Evolutionary conservation across 768 basidiomycete species (phyloP).

Genomic region (Russula abietina): DNA sequence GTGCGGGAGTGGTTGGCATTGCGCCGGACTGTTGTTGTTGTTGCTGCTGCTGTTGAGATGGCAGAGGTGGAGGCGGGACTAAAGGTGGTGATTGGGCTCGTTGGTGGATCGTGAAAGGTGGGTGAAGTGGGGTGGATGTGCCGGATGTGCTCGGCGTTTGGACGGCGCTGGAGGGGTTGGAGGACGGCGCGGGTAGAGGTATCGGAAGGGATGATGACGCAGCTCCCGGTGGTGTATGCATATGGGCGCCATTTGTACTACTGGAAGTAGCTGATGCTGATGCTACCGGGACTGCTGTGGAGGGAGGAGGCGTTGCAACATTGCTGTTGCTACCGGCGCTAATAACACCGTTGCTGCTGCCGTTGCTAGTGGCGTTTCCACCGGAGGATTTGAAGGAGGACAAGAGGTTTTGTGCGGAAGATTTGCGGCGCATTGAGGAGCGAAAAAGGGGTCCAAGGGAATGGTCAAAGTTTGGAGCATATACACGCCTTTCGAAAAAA

Average conservation of each 20-base stretch:
- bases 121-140: constrained; percentile 27
- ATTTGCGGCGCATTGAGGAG: constrained; percentile 75
- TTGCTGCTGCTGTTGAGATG: not conserved
- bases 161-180: constrained; percentile 18
- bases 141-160: constrained; percentile 26
- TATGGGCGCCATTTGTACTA: not conserved
- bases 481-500: too few species aligned
- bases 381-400: constrained; percentile 54
- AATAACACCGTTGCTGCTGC: not conserved
- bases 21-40: not conserved
- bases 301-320: too few species aligned
- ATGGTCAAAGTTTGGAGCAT: too few species aligned
- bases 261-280: not conserved
- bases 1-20: not conserved
- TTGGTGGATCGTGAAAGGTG: constrained; percentile 8
- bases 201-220: not conserved
- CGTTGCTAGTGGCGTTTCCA: not conserved
- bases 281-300: not conserved
- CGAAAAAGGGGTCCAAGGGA: constrained; percentile 31
- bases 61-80: not conserved
- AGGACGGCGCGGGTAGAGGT: not conserved
- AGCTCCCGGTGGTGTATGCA: not conserved
- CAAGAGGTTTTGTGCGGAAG: constrained; percentile 77
- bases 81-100: constrained; percentile 21
- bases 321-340: not conserved